Base-by-base conservation (phyloP, 495 filamentous ascomycete genomes). In the Daldinia loculata region DNA sequence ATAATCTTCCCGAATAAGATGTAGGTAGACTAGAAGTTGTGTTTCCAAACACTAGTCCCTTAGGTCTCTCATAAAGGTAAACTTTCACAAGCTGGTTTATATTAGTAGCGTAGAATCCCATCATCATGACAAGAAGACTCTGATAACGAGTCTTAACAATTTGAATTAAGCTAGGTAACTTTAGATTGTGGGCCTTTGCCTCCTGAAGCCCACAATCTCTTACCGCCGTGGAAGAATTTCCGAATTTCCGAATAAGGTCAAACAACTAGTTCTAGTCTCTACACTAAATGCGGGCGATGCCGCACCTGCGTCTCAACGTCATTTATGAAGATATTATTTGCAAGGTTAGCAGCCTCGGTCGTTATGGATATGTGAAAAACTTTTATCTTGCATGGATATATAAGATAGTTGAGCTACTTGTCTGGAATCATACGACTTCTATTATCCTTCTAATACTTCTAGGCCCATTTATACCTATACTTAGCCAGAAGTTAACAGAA, bases 241-340 rank as follows among this genome's bases (percentile, higher is more conserved):
- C 53, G 24, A 17, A 32, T 30, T 50, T 56, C 62, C 53, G 14
- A 36, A 50, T 57, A 14, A 34, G 17, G 52, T 4, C 52, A 52
- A 56, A 39, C 9, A 15, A 50, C 39, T 39, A 38, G 11, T 19
- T 34, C 8, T 65, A 56, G 39, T n/a, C 30, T 19, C 19, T 45
- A 34, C 6, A 56, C 56, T 61, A 67, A 56, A n/a, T 61, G 64
- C 64, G 64, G 64, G 14, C 17, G 7, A 26, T 53, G 45, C 64
- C 64, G 64, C 64, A 45, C 41, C 52, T 51, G 56, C 43, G n/a
- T 48, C 56, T 67, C 27, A 59, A 67, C 64, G 64, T 67, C 64
- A 67, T 67, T 5, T 26, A 55, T 11, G 52, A 43, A 17, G 29
- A 39, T 8, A 39, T 8, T 56, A 67, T 67, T 67, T 53, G 56